These are phyloP conservation scores for Hypoxylon sp. DNA, from an alignment of 2,329 filamentous ascomycete species.

Conservation along the genomic window DNA sequence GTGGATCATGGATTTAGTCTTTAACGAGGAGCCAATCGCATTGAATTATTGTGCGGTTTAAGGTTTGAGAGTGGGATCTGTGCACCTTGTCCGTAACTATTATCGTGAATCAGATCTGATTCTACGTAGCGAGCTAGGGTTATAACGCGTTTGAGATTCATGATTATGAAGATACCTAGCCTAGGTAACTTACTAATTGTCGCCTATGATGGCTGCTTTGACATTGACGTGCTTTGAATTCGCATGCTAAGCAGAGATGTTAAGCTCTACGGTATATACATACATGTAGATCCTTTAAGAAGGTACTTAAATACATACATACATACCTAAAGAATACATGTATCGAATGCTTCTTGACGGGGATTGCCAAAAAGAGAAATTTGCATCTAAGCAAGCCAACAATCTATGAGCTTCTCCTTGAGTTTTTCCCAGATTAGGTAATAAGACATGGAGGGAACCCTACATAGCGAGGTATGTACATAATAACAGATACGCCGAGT, in stretches of 20 bases:
- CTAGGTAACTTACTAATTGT: neutral
- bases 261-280: neutral
- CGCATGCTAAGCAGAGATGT: neutral
- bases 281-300: too few species aligned
- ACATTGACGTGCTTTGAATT: neutral
- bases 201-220: neutral
- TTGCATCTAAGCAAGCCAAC: conserved; percentile 18
- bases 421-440: conserved; percentile 26
- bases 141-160: conserved; percentile 38
- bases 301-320: too few species aligned
- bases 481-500: conserved; percentile 26
- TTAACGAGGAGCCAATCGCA: conserved; percentile 13
- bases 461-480: conserved; percentile 33
- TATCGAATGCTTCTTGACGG: neutral
- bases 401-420: neutral
- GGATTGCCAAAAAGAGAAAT: neutral
- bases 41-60: conserved; percentile 29
- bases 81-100: conserved; percentile 36
- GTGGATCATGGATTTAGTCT: neutral
- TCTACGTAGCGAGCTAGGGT: conserved; percentile 18
- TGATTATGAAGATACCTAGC: neutral
- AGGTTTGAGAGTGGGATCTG: conserved; percentile 39
- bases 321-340: too few species aligned
- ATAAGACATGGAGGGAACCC: conserved; percentile 15
- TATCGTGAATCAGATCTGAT: conserved; percentile 45